A percentile compares a stretch with the other conserved stretches of the same genome.
Conservation (phyloP, 768 basidiomycete genomes). For the Mycena indigotica region DNA sequence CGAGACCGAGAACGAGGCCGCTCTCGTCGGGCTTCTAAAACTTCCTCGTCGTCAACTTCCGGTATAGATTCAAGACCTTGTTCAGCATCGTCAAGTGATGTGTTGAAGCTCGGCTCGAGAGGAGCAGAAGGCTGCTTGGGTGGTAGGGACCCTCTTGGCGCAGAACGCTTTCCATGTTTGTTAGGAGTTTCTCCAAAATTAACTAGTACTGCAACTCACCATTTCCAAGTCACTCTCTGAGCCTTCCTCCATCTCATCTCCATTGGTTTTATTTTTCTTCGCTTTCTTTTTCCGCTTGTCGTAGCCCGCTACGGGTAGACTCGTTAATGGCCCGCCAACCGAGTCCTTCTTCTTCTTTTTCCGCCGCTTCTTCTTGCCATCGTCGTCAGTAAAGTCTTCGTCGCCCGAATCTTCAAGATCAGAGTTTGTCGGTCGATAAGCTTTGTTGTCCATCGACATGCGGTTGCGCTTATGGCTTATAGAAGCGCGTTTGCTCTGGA, state of each 20-base stretch:
- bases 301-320: conserved; percentile 67
- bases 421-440: conserved; percentile 69
- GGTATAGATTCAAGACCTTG: conserved; percentile 63
- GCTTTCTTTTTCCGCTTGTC: conserved; percentile 64
- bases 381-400: conserved; percentile 57
- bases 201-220: conserved; percentile 33
- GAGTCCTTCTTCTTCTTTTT: conserved; percentile 57
- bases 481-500: conserved; percentile 36
- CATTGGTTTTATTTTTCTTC: conserved; percentile 46
- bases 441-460: conserved; percentile 79
- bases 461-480: conserved; percentile 53
- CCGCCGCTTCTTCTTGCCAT: conserved; percentile 54
- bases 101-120: conserved; percentile 31
- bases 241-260: conserved; percentile 54
- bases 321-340: conserved; percentile 58
- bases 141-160: conserved; percentile 45
- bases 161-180: too few species aligned
- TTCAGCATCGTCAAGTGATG: conserved; percentile 47
- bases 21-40: conserved; percentile 27
- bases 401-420: conserved; percentile 67
- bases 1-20: conserved; percentile 29
- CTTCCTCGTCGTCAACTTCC: conserved; percentile 59
- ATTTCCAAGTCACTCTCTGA: conserved; percentile 45
- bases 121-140: conserved; percentile 32
- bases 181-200: too few species aligned